These are phyloP conservation scores for Sinapis alba DNA, from an alignment of 441 rosid genomes.

Conservation along the genomic window DNA sequence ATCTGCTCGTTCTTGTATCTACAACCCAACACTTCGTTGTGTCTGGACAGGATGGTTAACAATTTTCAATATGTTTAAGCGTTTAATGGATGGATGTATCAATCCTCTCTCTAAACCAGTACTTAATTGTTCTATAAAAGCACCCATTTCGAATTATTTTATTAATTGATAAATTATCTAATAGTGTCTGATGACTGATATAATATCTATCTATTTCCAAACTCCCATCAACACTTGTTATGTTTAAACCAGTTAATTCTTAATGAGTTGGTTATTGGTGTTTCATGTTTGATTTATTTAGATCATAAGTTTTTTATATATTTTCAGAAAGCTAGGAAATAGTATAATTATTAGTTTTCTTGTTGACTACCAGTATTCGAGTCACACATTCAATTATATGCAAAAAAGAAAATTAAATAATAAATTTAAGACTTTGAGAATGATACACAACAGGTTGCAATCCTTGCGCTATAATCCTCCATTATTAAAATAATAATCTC, in stretches of 20 bases:
- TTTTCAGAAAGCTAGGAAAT: neutral
- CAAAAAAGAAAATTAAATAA: neutral
- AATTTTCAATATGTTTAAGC: too few species aligned
- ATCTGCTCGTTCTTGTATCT: too few species aligned
- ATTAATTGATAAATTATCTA: too few species aligned
- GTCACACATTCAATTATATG: neutral
- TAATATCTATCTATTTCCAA: neutral
- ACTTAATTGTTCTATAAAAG: too few species aligned
- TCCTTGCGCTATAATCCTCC: neutral
- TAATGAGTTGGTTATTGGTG: neutral
- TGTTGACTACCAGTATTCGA: neutral
- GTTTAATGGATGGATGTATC: too few species aligned
- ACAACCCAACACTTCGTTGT: too few species aligned
- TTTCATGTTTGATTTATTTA: neutral
- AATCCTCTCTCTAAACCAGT: too few species aligned
- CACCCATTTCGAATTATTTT: too few species aligned
- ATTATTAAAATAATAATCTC: conserved; percentile 18
- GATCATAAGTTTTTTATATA: neutral
- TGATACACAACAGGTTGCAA: neutral
- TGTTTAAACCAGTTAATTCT: neutral
- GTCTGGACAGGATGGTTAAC: too few species aligned
- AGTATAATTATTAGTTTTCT: neutral
- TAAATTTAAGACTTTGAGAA: neutral
- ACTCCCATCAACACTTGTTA: neutral
- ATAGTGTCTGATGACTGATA: too few species aligned